Base-by-base conservation (phyloP, 2,329 filamentous ascomycete species). In the Xylaria sp. region DNA sequence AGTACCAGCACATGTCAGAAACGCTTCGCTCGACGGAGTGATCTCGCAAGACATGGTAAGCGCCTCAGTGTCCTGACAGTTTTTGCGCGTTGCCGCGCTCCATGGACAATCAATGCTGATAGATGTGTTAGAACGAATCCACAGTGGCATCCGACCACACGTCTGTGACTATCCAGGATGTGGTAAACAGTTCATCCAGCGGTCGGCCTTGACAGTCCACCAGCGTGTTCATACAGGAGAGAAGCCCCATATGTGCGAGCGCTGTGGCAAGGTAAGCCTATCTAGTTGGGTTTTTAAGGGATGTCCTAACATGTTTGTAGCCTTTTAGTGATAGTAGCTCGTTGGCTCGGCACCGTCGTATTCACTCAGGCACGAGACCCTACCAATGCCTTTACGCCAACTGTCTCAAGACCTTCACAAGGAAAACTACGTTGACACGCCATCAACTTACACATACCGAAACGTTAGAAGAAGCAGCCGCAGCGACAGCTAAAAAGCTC, bases 341-440 rank as follows among this genome's bases (percentile, higher is more conserved):
- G 19, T 85, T 99, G 24, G 96, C 96, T 14, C 89, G 96, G 64
- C 96, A 99, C 82, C 90, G 96, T 68, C 90, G 96, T 72, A 98
- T 98, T 69, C 96, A 99, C 79, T 97, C 93, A 3, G 96, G 96
- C 67, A 97, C 96, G 82, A 88, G 96, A 58, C 96, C 96, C 1
- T 99, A 98, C 85, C 97, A 97, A 81, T 99, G 96, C 82, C 94
- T 94, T 0, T 98, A 96, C 76, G 94, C 94, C 68, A 94, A 98
- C 79, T 99, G 96, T 81, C 94, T 98, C 78, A 98, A 98, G 86
- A 98, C 95, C 0, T 99, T 99, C 77, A 99, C 96, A 9, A 91
- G 96, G 65, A 92, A 95, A 72, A 98, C 96, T 0, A 98, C 96
- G 2, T 85, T 99, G 69, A 99, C 95, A 1, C 90, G 96, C 59